These are phyloP conservation scores for Pichia cabralensis DNA, from an alignment of 805 yeast species.

Conservation along the genomic window DNA sequence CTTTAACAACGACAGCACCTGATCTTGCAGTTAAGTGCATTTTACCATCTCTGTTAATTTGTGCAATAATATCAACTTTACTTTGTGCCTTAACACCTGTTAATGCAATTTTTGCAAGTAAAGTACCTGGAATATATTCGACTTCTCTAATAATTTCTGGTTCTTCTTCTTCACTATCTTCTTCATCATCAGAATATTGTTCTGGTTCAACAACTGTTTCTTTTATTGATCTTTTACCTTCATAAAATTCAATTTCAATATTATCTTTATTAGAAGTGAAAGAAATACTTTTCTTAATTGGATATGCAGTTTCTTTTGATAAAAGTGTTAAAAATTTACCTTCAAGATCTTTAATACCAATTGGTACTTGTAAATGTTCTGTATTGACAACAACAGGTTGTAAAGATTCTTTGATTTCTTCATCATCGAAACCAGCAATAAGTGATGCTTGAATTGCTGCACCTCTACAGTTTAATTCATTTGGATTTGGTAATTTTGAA, in stretches of 20 bases:
- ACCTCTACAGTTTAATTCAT: slow-evolving; percentile 86
- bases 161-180: slow-evolving; percentile 63
- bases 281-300: slow-evolving; percentile 67
- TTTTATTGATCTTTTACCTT: slow-evolving; percentile 76
- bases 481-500: slow-evolving; percentile 74
- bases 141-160: slow-evolving; percentile 79
- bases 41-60: slow-evolving; percentile 55
- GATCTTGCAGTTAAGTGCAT: slow-evolving; percentile 55
- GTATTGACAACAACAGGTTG: slow-evolving; percentile 82
- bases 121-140: slow-evolving; percentile 59
- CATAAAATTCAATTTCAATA: slow-evolving; percentile 63
- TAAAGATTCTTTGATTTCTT: slow-evolving; percentile 68
- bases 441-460: slow-evolving; percentile 94
- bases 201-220: slow-evolving; percentile 72
- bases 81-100: slow-evolving; percentile 56
- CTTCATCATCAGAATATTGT: slow-evolving; percentile 43
- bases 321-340: slow-evolving; percentile 65
- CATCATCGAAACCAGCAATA: slow-evolving; percentile 72
- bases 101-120: slow-evolving; percentile 70
- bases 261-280: slow-evolving; percentile 54
- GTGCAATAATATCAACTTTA: slow-evolving; percentile 59
- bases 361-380: slow-evolving; percentile 73
- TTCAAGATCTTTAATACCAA: slow-evolving; percentile 71
- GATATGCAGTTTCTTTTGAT: slow-evolving; percentile 79
- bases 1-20: slow-evolving; percentile 41